A percentile compares a stretch with the other conserved stretches of the same genome.
phyloP scores from a whole-genome alignment of 352 stramenopile species.

The Phytophthora fragariae region DNA sequence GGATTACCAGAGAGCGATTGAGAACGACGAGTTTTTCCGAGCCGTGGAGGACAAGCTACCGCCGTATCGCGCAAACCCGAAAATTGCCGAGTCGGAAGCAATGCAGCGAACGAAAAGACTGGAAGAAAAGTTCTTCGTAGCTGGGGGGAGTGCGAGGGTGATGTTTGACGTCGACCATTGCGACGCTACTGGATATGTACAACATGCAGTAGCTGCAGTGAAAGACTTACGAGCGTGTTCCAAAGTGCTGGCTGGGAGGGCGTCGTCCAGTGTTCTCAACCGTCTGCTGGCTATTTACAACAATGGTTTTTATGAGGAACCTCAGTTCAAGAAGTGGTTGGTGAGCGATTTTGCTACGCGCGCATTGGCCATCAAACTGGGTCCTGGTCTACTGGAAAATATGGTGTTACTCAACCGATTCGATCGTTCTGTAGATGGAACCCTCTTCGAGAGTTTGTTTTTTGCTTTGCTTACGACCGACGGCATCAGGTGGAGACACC shows the following conservation, averaged over 20 bases:
- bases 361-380: background rate
- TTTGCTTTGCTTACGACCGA: background rate
- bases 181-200: background rate
- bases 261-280: background rate
- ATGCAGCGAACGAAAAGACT: background rate
- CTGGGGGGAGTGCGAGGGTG: background rate
- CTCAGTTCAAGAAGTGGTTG: background rate
- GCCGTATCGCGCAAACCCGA: background rate
- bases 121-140: background rate
- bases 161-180: background rate
- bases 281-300: background rate
- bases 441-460: background rate
- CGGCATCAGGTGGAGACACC: background rate
- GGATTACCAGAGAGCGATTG: background rate
- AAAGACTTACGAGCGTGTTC: background rate
- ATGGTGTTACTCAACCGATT: background rate
- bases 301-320: background rate
- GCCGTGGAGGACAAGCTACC: background rate
- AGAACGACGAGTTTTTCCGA: background rate
- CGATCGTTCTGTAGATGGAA: background rate
- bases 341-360: background rate
- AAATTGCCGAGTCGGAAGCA: background rate
- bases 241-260: background rate
- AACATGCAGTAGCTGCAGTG: background rate
- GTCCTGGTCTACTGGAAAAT: background rate